Percentiles rank a stretch among this genome's conserved stretches.
Conservation (phyloP, 75 land plant species). For the Cryptomeria japonica region DNA sequence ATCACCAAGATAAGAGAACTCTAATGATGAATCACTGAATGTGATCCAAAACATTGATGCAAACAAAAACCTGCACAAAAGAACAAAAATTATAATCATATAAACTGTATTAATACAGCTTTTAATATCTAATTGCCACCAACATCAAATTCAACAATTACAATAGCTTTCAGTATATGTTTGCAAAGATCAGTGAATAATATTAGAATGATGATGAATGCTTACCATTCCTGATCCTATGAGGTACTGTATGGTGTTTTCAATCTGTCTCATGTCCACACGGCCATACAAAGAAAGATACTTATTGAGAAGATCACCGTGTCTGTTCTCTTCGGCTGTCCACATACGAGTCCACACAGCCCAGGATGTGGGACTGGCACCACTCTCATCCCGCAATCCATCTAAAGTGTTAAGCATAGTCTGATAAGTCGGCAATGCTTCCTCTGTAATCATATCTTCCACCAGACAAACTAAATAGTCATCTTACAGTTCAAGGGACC, state of each 20-base stretch:
- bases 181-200: background rate
- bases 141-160: background rate
- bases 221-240: conserved; percentile 64
- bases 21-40: too few relatives aligned
- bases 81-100: background rate
- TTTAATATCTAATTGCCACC: background rate
- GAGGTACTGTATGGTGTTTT: conserved; percentile 57
- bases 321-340: conserved; percentile 70
- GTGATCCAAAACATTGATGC: too few relatives aligned
- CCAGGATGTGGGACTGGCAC: conserved; percentile 50
- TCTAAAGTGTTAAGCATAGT: conserved; percentile 58
- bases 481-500: conserved; percentile 53
- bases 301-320: conserved; percentile 71
- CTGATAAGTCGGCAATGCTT: conserved; percentile 67
- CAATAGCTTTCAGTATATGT: background rate
- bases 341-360: conserved; percentile 65
- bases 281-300: conserved; percentile 63
- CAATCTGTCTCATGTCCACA: conserved; percentile 57
- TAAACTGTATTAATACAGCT: background rate
- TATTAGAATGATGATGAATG: background rate
- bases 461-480: conserved; percentile 66
- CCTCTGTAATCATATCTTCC: conserved; percentile 70
- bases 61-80: too few relatives aligned
- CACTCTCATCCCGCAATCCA: conserved; percentile 58
- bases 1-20: too few relatives aligned